Evolutionary conservation across 352 stramenopile species (phyloP), one percentile per base, ranked within the genome.

Genomic region (Peronosclerospora sorghi): DNA sequence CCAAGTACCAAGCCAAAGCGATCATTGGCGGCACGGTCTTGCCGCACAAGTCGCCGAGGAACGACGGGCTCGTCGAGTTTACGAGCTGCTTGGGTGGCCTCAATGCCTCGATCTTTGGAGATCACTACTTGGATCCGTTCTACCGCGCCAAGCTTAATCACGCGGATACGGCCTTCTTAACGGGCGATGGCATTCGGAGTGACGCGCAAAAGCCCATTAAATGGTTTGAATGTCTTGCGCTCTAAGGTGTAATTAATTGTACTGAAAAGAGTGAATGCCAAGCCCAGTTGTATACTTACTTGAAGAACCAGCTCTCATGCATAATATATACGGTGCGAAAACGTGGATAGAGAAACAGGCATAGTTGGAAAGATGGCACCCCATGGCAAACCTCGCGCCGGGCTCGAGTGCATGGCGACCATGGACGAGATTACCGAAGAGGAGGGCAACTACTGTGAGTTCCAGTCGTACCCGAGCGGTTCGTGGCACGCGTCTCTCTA

Each of bases 371-470:
- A n/a, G 28, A 68, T 68, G 58, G 21, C 42, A 41, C 48, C 35
- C 8, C 88, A 97, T 45, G 79, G 86, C 26, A 83, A 75, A 48
- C 89, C 89, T 8, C 45, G 54, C 3, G 78, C 86, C 14, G 85
- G 82, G 27, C 83, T 97, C 65, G 83, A 91, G 56, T 97, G 91
- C 61, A 66, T 96, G 28, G 85, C 79, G 36, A 96, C 86, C 9
- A 96, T 97, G 86, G 91, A 97, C 51, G 89, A 97, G 64, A 97
- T 97, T 58, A 96, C 87, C 9, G 65, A 86, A 43, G 84, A 91
- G 29, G 71, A 83, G 2, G 63, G 70, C 10, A 90, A 89, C 64
- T 94, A 91, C 64, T 86, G 74, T 44, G 90, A 97, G 67, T 97
- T 94, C 72, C 86, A 96, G 71, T 93, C 79, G 12, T 67, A 67